Evolutionary conservation across 2,329 filamentous ascomycete species (phyloP), one percentile per base, ranked within the genome.

Genomic region (Colletotrichum coccodes): DNA sequence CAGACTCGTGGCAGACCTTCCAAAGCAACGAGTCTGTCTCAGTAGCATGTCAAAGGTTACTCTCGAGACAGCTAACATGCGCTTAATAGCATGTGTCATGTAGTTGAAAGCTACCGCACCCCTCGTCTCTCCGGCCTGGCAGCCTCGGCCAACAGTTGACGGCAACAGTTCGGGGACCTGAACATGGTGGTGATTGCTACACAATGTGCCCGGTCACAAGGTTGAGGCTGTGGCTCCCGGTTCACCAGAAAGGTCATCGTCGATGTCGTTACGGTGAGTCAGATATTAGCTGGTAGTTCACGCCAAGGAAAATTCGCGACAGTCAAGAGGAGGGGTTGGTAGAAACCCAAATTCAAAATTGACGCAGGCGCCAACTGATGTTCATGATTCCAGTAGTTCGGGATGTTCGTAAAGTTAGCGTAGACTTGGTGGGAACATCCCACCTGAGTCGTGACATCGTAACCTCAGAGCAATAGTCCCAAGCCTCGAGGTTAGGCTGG

Each of bases 241-340:
- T 26, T 53, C 2, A 26, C 40, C 18, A 16, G 18, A 34, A 18
- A 9, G 16, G 18, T 53, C 64, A 38, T 63, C 47, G 56, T 44
- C 56, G 66, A 60, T 65, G 23, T 50, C 42, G 42, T 60, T 42
- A 46, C 42, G 38, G 18, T 47, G 47, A 54, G 49, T 32, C 54
- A 50, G 54, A 49, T 50, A 44, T 28, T 6, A 23, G 28, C 46
- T 30, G 21, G 8, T 36, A 38, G 36, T 53, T 30, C 14, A 36
- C 34, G 61, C 65, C 65, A 68, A 65, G 40, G 36, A n/a, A 3
- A 46, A 30, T 26, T 40, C 34, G 66, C 54, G 61, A 69, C 66
- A 44, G 42, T 49, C 42, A 60, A 65, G 53, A 68, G 21, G 61
- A 65, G 61, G 61, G 60, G 64, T 63, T 12, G 40, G 28, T 50